Base-by-base conservation (phyloP, 441 rosid species). In the Manihot esculenta region DNA sequence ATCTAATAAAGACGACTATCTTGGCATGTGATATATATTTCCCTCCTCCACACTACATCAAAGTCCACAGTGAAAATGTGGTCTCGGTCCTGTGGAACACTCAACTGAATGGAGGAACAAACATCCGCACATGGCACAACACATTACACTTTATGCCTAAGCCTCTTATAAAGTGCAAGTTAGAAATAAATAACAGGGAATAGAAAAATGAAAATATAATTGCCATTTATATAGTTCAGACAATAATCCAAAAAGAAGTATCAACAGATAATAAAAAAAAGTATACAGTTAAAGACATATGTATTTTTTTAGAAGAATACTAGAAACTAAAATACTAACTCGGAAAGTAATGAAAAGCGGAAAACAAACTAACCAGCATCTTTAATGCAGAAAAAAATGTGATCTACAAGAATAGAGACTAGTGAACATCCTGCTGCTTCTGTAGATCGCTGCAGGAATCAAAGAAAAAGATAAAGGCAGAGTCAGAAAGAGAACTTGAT, bases 381-480 rank as follows among this genome's bases (percentile, higher is more conserved):
- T 84, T 87, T 91, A 75, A 95, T 88, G 87, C 97, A 84, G 56
- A 95, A 87, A 88, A 93, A 95, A 68, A 95, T 89, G 84, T 95
- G 99, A 84, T 95, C 99, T 84, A 95, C 98, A 75, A 91, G 81
- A 78, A 93, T 76, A 13, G 96, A 88, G 79, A 93, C 97, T 26
- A 93, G 73, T 74, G 97, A 95, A 62, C 87, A 84, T 55, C 97
- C 97, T 68, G 99, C 98, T 72, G 95, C 97, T 85, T 95, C 99
- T 33, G 86, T 84, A 65, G 89, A 93, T 79, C 84, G 79, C 94
- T 85, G 84, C 80, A 73, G 62, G 24, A 80, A 51, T 69, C 69
- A 80, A 60, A 69, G 69, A 72, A 55, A 21, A 55, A 27, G 8
- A 69, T 60, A 72, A 66, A 72, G 15, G 9, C 50, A 66, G 65